phyloP scores from a whole-genome alignment of 257 asterid species.

The Eustoma russellianum region DNA sequence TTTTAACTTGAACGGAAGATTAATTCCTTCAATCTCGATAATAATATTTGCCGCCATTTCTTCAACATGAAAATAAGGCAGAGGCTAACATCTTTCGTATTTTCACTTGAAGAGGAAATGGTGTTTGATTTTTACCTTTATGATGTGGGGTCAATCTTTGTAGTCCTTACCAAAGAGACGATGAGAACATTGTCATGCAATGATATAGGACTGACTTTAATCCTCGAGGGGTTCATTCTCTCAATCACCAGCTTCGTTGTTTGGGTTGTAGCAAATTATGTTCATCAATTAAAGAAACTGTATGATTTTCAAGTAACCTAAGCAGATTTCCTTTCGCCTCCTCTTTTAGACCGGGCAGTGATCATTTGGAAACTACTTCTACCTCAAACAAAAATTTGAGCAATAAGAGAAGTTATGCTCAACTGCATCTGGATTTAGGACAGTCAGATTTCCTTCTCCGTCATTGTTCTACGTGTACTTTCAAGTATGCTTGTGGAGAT shows the following conservation, averaged over 20 bases:
- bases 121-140: too few relatives aligned
- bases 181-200: too few relatives aligned
- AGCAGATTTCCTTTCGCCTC: background rate
- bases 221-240: background rate
- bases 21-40: too few relatives aligned
- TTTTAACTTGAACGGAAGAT: too few relatives aligned
- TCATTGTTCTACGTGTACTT: conserved; percentile 8
- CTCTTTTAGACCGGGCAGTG: background rate
- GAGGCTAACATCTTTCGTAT: too few relatives aligned
- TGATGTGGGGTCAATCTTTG: too few relatives aligned
- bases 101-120: too few relatives aligned
- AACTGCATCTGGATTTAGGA: conserved; percentile 11
- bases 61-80: too few relatives aligned
- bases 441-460: conserved; percentile 8
- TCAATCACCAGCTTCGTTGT: background rate
- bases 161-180: too few relatives aligned
- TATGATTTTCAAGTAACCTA: background rate
- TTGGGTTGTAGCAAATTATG: background rate
- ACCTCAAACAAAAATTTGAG: background rate
- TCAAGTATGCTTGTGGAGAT: conserved; percentile 10
- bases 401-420: conserved; percentile 11
- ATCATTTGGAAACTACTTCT: background rate
- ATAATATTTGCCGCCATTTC: too few relatives aligned
- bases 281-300: background rate
- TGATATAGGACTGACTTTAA: background rate